Base-by-base conservation (phyloP, 2,329 filamentous ascomycete genomes). In the Alternaria tenuissima region DNA sequence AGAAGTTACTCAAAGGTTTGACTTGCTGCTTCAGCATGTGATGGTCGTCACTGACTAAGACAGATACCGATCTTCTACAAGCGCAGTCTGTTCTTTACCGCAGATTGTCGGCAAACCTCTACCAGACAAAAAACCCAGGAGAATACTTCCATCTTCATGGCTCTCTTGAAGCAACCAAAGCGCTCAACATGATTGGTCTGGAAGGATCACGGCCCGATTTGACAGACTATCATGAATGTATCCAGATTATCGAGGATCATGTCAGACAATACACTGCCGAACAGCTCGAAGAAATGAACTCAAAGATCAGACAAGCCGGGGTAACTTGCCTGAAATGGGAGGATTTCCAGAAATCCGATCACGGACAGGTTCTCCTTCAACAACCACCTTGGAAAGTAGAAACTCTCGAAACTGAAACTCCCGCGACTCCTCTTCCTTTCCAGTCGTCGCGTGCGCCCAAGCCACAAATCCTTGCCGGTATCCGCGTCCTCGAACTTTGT, bases 81-180 rank as follows among this genome's bases (percentile, higher is more conserved):
- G 91, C 91, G 1, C 91, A 93, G 73, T 91, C 90, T 2, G 87
- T 88, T 62, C 81, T 87, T 7, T 93, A 93, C 72, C 86, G 90
- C 9, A 87, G 90, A 62, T 83, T 92, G 76, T 91, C 90, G 11
- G 90, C 90, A 14, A 91, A 91, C 62, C 78, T 92, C 1, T 92
- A 92, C 77, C 83, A 85, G 68, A 91, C 90, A 8, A 88, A 87
- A 72, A 84, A 82, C n/a, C 78, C 82, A 1, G 86, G 85, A n/a
- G 83, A 89, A 71, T 92, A 87, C 70, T 93, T 91, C 71, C 90
- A 93, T 70, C 89, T 92, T 26, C 90, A 92, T 72, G 90, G 90
- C 44, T 92, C 90, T 0, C 78, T 93, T 0, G 89, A 92, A 66
- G 90, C 90, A 4, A 88, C 86, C 9, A 89, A 85, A 7, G 90